Base-by-base conservation (phyloP, 495 filamentous ascomycete species). In the Ascodesmis nigricans region DNA sequence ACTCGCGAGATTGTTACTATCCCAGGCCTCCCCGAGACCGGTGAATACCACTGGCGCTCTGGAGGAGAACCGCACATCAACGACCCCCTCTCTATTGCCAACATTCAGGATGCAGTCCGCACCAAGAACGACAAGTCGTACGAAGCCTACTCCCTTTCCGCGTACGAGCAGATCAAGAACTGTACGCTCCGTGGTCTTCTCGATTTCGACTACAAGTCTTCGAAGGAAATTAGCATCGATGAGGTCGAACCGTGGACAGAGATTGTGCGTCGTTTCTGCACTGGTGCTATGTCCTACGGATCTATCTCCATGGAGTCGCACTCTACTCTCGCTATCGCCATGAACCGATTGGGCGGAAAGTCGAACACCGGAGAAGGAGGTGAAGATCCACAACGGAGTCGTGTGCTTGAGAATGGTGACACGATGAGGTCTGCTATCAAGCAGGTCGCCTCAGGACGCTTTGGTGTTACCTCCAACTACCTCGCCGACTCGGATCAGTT, bases 51-150 rank as follows among this genome's bases (percentile, higher is more conserved):
- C 58, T 99, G 90, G 90, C 78, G 87, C 58, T 87, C 93, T 59
- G 90, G 90, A 43, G 87, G 87, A 20, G 87, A 99, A 55, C 67
- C 84, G n/a, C 87, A 99, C 55, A 66, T 99, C 57, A 99, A 99
- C 57, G 90, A 99, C 51, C 87, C 87, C 1, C 67, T 70, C 26
- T 78, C 77, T 41, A 92, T 99, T 59, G 87, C 87, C 44, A 95
- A 95, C 58, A 78, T 99, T 32, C 87, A 99, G 55, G 87, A 99
- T 58, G 87, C 87, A 18, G 87, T 95, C 17, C 78, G 87, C 21
- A 83, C 77, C 15, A 99, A 95, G 72, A 95, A 99, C 55, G 87
- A 95, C 69, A 95, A 93, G 59, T 95, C 87, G 0, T 99, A 99
- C 52, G 87, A 95, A 56, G 87, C 87, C 0, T 99, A 99, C 50